Base-by-base conservation (phyloP, 345 rosid genomes). In the Salix caprea region DNA sequence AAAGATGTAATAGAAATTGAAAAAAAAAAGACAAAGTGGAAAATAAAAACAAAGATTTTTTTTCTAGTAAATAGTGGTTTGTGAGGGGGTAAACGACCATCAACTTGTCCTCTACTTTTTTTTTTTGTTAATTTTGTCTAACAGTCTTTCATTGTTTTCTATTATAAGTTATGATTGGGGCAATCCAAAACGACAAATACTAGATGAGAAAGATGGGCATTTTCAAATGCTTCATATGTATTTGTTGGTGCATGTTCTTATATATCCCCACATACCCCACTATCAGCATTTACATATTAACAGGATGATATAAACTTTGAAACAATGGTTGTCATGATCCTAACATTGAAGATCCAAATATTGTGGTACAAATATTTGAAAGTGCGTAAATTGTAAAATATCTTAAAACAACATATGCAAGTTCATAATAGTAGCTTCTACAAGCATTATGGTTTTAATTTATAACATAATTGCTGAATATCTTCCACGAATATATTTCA, bases 341-440 rank as follows among this genome's bases (percentile, higher is more conserved):
- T 30, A 90, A 89, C 81, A 74, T 95, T 36, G 94, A 91, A 84
- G 98, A 94, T 80, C 97, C 97, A 67, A 94, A 94, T 85, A 94
- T 97, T 28, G 98, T 97, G 68, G 84, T 95, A 64, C 80, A 89
- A 50, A 91, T 93, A 97, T 92, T 91, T 82, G 97, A 95, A 82
- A 95, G 97, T 84, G 97, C 99, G 67, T 94, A 91, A 67, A 93
- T 95, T 46, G 86, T 84, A 52, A 97, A 95, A 23, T 91, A 90
- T 84, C 83, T 95, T 34, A 89, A 74, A 85, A 93, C 93, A 83
- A 95, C 96, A 48, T 91, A 95, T 84, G 90, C 90, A 39, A 82
- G 78, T 42, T 84, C 80, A 86, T 72, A 64, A 71, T 77, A 46
- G 44, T 73, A 56, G 52, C 56, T 66, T 24, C 61, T 7, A 5